Percentiles rank a stretch among this genome's conserved stretches.
Evolutionary conservation across 2,329 filamentous ascomycete genomes (phyloP).

Genomic region (Mariannaea sp.): DNA sequence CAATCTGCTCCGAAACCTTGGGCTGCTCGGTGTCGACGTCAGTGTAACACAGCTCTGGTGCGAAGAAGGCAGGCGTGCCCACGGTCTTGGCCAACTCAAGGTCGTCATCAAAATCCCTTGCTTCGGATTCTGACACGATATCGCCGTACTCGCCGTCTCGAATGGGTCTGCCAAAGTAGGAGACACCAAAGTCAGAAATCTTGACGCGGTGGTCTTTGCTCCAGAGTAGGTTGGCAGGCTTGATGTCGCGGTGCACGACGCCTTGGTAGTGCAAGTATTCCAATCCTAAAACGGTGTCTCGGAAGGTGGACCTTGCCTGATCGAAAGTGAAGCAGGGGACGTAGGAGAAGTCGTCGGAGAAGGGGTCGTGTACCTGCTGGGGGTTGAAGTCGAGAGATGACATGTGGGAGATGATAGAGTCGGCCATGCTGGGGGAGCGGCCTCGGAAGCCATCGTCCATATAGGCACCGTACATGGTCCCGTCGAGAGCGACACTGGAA

Average conservation of each 20-base stretch:
- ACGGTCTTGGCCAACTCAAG: constrained; percentile 98
- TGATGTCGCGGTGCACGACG: constrained; percentile 84
- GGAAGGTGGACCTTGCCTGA: constrained; percentile 81
- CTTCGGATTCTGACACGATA: constrained; percentile 77
- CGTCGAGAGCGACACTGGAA: constrained; percentile 68
- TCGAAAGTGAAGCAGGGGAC: constrained; percentile 91
- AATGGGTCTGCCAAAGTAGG: constrained; percentile 89
- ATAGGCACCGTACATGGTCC: constrained; percentile 78
- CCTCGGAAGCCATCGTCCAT: constrained; percentile 63
- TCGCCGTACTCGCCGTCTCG: constrained; percentile 81
- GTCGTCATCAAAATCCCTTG: constrained; percentile 86
- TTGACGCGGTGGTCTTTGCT: constrained; percentile 86
- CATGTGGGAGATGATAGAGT: constrained; percentile 74
- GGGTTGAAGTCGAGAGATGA: constrained; percentile 65
- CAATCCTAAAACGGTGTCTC: constrained; percentile 89
- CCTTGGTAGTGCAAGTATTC: constrained; percentile 92
- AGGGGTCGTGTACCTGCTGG: constrained; percentile 63
- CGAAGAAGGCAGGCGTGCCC: constrained; percentile 96
- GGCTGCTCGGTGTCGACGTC: constrained; percentile 71
- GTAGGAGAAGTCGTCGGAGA: constrained; percentile 88
- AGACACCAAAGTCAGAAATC: constrained; percentile 98
- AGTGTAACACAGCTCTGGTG: constrained; percentile 92
- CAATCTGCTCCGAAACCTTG: constrained; percentile 89
- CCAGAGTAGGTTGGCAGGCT: constrained; percentile 88
- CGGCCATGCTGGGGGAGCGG: constrained; percentile 79